These are phyloP conservation scores for Penicillium silybi DNA, from an alignment of 495 filamentous ascomycete genomes.

Conservation along the genomic window DNA sequence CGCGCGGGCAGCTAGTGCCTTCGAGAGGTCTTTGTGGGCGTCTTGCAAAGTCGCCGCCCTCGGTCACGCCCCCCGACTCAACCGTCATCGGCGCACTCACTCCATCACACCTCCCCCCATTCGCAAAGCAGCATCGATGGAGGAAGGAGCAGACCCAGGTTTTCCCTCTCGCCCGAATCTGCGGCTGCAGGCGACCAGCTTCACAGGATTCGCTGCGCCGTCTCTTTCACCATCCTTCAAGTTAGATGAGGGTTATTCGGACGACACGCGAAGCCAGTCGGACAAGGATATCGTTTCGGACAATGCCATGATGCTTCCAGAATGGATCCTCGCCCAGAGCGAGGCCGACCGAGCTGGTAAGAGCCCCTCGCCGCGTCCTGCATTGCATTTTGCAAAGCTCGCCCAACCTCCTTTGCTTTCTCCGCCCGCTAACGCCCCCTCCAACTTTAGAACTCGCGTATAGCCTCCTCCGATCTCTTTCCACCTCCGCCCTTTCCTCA, in stretches of 20 bases:
- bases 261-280: conserved; percentile 56
- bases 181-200: conserved; percentile 23
- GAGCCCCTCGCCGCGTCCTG: conserved; percentile 7
- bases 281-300: conserved; percentile 42
- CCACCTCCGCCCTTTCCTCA: conserved; percentile 69
- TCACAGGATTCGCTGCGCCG: conserved; percentile 26
- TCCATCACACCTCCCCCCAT: background rate
- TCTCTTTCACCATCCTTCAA: conserved; percentile 47
- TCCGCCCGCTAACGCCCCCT: conserved; percentile 6
- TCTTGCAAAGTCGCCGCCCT: background rate
- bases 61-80: background rate
- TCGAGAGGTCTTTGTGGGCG: background rate
- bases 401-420: conserved; percentile 4
- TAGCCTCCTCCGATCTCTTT: conserved; percentile 63
- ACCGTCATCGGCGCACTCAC: background rate
- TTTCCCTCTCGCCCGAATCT: conserved; percentile 19
- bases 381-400: background rate
- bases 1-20: background rate
- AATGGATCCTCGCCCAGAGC: conserved; percentile 49
- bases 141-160: conserved; percentile 24
- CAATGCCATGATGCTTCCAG: conserved; percentile 43
- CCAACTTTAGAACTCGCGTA: conserved; percentile 45
- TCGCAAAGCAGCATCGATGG: conserved; percentile 24
- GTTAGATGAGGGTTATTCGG: conserved; percentile 64
- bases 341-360: conserved; percentile 55